phyloP scores from a whole-genome alignment of 1,284 basidiomycete species.

The Puccinia horiana region DNA sequence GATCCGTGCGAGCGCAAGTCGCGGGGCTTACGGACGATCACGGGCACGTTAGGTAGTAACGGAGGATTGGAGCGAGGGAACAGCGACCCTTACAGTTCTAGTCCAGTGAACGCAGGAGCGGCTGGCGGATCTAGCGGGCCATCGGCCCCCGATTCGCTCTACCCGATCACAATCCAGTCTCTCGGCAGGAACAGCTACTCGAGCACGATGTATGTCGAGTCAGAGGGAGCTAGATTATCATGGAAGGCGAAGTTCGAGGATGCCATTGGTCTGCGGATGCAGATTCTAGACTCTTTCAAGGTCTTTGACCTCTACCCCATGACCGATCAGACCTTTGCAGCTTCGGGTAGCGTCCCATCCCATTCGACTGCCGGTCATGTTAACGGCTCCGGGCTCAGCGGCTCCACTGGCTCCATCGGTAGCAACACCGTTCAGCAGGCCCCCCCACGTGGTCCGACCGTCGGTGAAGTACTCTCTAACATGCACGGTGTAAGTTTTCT shows the following conservation, averaged over 20 bases:
- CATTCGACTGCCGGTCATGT: background rate
- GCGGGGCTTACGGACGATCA: conserved; percentile 37
- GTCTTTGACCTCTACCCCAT: conserved; percentile 61
- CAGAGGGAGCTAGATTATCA: conserved; percentile 69
- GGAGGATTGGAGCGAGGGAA: conserved; percentile 32
- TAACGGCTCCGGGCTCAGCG: conserved; percentile 21
- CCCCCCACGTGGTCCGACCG: background rate
- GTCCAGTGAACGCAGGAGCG: background rate
- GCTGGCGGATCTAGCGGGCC: background rate
- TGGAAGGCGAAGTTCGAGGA: conserved; percentile 90
- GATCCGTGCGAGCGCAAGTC: conserved; percentile 39
- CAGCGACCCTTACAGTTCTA: conserved; percentile 29
- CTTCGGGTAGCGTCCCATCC: conserved; percentile 17
- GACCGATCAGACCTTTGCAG: conserved; percentile 58
- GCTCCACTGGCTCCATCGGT: conserved; percentile 2
- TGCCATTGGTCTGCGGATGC: conserved; percentile 77
- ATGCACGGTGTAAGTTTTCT: conserved; percentile 38
- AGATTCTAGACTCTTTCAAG: conserved; percentile 86
- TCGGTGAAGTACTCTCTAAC: conserved; percentile 26
- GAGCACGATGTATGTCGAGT: conserved; percentile 76
- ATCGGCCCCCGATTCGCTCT: background rate
- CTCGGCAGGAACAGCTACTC: conserved; percentile 26
- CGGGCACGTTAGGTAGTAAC: conserved; percentile 32
- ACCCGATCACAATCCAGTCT: conserved; percentile 39
- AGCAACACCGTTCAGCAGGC: background rate